Evolutionary conservation across 2,329 filamentous ascomycete species (phyloP).

Genomic region (Chalaropsis thielavioides): DNA sequence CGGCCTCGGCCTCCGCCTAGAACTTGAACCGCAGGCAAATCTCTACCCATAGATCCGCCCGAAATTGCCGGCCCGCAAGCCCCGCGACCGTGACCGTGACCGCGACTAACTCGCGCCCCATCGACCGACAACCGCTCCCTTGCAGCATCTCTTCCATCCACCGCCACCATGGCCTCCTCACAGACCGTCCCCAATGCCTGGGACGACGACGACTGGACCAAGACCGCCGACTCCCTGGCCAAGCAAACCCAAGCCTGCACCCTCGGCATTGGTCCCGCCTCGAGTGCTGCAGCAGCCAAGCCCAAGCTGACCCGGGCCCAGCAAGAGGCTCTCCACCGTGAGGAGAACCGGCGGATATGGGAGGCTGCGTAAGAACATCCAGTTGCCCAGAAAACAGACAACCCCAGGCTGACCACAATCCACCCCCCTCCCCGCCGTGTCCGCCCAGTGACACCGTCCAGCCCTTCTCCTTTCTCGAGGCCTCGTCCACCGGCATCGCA

Average conservation of each 20-base stretch:
- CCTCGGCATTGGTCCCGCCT: constrained; percentile 17
- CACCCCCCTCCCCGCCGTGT: background rate
- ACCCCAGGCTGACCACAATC: background rate
- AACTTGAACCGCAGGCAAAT: background rate
- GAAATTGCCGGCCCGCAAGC: too few species aligned
- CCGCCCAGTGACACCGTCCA: constrained; percentile 54
- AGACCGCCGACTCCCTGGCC: constrained; percentile 48
- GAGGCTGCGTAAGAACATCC: constrained; percentile 53
- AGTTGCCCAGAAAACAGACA: background rate
- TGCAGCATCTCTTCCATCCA: constrained; percentile 25
- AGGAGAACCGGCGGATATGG: constrained; percentile 78
- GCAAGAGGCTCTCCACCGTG: constrained; percentile 62
- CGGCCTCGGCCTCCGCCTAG: background rate
- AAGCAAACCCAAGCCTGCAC: constrained; percentile 21
- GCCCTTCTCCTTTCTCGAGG: constrained; percentile 60
- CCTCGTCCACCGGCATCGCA: constrained; percentile 36
- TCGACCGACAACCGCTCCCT: background rate
- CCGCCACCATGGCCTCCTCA: constrained; percentile 29
- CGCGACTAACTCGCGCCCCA: background rate
- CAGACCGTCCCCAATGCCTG: constrained; percentile 56
- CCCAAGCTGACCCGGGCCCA: constrained; percentile 54
- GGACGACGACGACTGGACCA: constrained; percentile 85
- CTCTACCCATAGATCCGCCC: too few species aligned
- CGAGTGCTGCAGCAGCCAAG: constrained; percentile 25
- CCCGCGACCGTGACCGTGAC: background rate